Evolutionary conservation across 176 grass and related monocot species (phyloP), one percentile per base, ranked within the genome.

Genomic region (Thinopyrum elongatum): DNA sequence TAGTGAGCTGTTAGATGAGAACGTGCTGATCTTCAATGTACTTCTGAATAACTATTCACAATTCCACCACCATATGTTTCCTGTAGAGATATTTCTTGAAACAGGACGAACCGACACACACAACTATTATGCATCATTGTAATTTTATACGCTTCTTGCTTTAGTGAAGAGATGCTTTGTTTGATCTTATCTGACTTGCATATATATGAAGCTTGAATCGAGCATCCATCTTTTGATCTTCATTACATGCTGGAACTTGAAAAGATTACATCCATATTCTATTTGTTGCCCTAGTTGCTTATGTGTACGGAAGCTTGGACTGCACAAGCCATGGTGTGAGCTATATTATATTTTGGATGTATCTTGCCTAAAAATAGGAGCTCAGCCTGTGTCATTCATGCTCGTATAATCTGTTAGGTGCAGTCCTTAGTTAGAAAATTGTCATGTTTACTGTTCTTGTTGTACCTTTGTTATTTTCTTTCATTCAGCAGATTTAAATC

Each of bases 101-200:
- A 75, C 41, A 51, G 8, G 25, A 46, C 42, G 4, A 16, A 75
- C 13, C 7, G 3, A 8, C 3, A 16, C 12, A 72, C 49, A 7
- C 22, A 74, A 28, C 16, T 9, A 22, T 44, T 60, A 14, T 44
- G 17, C 17, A 53, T 46, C 11, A 34, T 51, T 81, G 22, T 42
- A 73, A 34, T 73, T n/a, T 13, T 72, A 17, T 39, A 58, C 3
- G 5, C n/a, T 71, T 49, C 27, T 81, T 60, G 39, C 10, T 14
- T 74, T 33, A 23, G 28, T 84, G 44, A 70, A 25, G 51, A n/a
- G 10, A 64, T 65, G 38, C 58, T 84, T 47, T 73, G 12, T 84
- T 69, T 83, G 3, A n/a, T 75, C 16, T 84, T 26, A 59, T 72
- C 6, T 62, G 12, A 84, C 36, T 34, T 84, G 26, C n/a, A 62